Evolutionary conservation across 768 basidiomycete genomes (phyloP).

Genomic region (Pisolithus microcarpus): DNA sequence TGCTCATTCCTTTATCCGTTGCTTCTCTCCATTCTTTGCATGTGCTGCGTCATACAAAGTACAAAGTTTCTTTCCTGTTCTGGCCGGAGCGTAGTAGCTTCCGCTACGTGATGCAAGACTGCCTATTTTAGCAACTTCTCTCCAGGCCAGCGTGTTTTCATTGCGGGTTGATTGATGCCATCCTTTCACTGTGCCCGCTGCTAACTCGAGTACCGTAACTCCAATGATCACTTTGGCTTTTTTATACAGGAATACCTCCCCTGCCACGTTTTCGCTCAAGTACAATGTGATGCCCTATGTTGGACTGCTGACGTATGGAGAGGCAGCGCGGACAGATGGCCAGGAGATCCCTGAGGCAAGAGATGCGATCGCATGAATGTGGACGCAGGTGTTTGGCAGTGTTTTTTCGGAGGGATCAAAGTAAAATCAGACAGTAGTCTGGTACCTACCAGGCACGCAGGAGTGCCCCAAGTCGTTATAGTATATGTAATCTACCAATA

Average conservation of each 20-base stretch:
- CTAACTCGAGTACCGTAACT: too few species aligned
- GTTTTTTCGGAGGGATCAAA: background rate
- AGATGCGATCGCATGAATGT: slow-evolving; percentile 23
- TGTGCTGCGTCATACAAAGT: slow-evolving; percentile 2
- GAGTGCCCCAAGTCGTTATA: too few species aligned
- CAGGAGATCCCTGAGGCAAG: slow-evolving; percentile 29
- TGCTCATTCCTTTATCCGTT: background rate
- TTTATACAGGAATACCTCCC: slow-evolving; percentile 47
- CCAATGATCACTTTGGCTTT: background rate
- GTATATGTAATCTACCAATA: too few species aligned
- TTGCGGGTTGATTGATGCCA: slow-evolving; percentile 12
- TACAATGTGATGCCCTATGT: slow-evolving; percentile 92
- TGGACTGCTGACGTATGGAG: slow-evolving; percentile 71
- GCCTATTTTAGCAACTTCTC: background rate
- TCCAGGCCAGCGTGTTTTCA: background rate
- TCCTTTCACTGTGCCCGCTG: background rate
- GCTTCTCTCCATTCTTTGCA: background rate
- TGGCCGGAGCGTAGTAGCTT: background rate
- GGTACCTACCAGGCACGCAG: too few species aligned
- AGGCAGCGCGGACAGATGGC: slow-evolving; percentile 46
- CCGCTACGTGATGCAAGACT: background rate
- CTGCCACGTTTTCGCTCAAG: slow-evolving; percentile 67
- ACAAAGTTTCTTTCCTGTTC: slow-evolving; percentile 1
- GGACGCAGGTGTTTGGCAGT: background rate
- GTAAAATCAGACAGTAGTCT: background rate